Percentiles rank a stretch among this genome's conserved stretches.
Conservation (phyloP, 2,329 filamentous ascomycete genomes). For the Trichoderma pleuroti region DNA sequence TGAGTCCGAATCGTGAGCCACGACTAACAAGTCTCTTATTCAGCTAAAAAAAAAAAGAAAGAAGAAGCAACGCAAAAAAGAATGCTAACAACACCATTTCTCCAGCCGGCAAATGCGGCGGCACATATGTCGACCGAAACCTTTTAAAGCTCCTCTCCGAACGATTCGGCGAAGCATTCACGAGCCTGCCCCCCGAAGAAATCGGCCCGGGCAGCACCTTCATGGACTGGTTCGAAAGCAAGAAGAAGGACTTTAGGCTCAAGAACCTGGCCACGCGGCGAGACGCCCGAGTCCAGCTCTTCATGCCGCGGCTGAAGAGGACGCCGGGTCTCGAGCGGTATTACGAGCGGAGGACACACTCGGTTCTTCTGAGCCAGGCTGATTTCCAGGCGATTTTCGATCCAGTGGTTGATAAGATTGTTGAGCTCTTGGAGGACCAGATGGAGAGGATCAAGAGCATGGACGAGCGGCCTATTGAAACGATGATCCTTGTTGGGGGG, state of each 20-base stretch:
- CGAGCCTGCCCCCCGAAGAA: neutral
- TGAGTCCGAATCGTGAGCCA: neutral
- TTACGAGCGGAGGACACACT: neutral
- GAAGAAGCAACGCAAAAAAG: neutral
- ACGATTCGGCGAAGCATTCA: neutral
- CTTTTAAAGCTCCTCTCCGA: neutral
- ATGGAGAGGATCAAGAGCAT: neutral
- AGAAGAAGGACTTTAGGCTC: neutral
- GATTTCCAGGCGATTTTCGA: neutral
- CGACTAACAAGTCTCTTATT: neutral
- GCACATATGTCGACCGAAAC: neutral
- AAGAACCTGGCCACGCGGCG: neutral
- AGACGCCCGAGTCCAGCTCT: neutral
- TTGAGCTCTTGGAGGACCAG: neutral
- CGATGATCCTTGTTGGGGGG: neutral
- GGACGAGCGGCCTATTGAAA: neutral
- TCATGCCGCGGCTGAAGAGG: neutral
- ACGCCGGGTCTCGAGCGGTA: neutral
- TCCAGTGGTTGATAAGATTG: neutral
- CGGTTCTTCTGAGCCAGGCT: neutral
- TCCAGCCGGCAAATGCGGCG: neutral
- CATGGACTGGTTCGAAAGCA: neutral
- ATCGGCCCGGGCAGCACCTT: neutral
- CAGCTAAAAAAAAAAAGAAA: neutral
- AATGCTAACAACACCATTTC: neutral